phyloP scores from a whole-genome alignment of 441 rosid genomes.

The Breynia disticha region DNA sequence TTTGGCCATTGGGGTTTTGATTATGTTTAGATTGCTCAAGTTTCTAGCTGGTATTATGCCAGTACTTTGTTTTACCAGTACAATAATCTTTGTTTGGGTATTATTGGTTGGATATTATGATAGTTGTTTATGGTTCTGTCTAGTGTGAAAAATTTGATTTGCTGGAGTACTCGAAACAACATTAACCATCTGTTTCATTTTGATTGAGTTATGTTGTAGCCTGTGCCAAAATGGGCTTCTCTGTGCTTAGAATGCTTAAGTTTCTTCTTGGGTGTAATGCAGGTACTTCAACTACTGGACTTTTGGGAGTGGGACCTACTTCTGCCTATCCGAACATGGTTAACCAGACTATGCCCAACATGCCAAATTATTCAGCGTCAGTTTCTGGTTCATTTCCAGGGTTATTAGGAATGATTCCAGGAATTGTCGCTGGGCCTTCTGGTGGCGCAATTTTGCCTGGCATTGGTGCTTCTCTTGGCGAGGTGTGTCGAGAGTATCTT shows the following conservation, averaged over 20 bases:
- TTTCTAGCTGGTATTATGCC: too few species aligned
- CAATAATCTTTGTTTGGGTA: too few species aligned
- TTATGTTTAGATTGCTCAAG: too few species aligned
- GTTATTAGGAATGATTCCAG: slow-evolving; percentile 89
- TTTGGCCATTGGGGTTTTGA: too few species aligned
- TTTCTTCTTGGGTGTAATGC: slow-evolving; percentile 9
- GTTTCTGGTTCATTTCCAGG: slow-evolving; percentile 94
- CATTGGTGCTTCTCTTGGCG: slow-evolving; percentile 92
- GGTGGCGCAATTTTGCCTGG: slow-evolving; percentile 98
- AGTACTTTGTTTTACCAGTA: slow-evolving; percentile 10
- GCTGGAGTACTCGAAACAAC: too few species aligned
- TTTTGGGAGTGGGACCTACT: slow-evolving; percentile 67
- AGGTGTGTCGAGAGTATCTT: slow-evolving; percentile 92
- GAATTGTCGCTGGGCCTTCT: slow-evolving; percentile 75
- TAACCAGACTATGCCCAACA: slow-evolving; percentile 96
- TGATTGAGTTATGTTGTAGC: too few species aligned
- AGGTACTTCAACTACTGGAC: slow-evolving; percentile 77
- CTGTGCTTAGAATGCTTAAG: too few species aligned
- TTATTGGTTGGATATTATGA: too few species aligned
- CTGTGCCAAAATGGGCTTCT: too few species aligned
- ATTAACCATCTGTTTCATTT: too few species aligned
- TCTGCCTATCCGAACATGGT: slow-evolving; percentile 66
- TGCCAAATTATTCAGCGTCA: slow-evolving; percentile 96
- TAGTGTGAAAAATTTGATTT: too few species aligned
- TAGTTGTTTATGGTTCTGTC: too few species aligned